A percentile compares a stretch with the other conserved stretches of the same genome.
Conservation (phyloP, 2,329 filamentous ascomycete species). For the Davidsoniella neocaledoniae region DNA sequence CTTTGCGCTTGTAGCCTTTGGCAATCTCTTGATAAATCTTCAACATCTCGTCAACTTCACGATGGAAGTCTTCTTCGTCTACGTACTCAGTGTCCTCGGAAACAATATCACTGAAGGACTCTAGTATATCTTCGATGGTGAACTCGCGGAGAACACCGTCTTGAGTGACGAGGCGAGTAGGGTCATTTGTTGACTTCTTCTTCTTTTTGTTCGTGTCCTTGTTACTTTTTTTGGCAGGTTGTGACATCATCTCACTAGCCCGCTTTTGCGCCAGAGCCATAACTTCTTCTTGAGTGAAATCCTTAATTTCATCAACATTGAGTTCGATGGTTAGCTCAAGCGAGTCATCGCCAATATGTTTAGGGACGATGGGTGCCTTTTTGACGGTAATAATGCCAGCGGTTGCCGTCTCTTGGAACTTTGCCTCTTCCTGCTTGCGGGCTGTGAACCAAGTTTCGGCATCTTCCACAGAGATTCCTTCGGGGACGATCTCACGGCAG, state of each 20-base stretch:
- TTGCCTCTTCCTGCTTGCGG: constrained; percentile 18
- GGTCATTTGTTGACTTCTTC: not conserved
- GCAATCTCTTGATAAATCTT: constrained; percentile 18
- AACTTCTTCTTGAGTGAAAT: constrained; percentile 7
- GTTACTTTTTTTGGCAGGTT: constrained; percentile 5
- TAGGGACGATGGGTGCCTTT: not conserved
- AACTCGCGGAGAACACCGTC: not conserved
- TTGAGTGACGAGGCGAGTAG: not conserved
- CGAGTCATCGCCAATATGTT: constrained; percentile 13
- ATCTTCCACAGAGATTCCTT: constrained; percentile 20
- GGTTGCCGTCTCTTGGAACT: not conserved
- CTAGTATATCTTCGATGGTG: not conserved
- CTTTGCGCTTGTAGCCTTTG: constrained; percentile 10
- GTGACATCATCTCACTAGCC: constrained; percentile 3
- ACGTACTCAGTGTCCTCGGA: constrained; percentile 52
- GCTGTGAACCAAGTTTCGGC: constrained; percentile 27
- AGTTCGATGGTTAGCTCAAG: constrained; percentile 14
- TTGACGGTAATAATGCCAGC: constrained; percentile 6
- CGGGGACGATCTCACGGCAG: constrained; percentile 52
- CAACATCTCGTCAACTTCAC: constrained; percentile 5
- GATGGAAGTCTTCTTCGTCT: constrained; percentile 20
- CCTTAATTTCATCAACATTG: constrained; percentile 6
- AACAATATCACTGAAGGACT: constrained; percentile 38
- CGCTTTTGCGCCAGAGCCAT: constrained; percentile 7
- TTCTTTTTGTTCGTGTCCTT: constrained; percentile 22